phyloP scores from a whole-genome alignment of 805 yeast genomes.

The Cyberlindnera amylophila region DNA sequence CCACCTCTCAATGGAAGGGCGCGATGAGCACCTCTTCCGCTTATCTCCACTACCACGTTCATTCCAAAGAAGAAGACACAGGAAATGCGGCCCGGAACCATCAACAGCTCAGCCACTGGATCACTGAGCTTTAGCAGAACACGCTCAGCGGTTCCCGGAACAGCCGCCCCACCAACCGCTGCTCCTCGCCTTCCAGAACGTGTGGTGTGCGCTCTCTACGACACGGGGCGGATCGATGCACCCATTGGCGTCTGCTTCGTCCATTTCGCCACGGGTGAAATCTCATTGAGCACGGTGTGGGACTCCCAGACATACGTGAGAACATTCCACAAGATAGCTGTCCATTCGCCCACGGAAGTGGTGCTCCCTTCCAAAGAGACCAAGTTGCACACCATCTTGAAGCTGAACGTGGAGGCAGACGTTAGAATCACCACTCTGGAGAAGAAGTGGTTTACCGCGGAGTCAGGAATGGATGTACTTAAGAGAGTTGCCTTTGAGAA shows the following conservation, averaged over 20 bases:
- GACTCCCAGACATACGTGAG: conserved; percentile 46
- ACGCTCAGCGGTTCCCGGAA: neutral
- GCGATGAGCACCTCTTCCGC: neutral
- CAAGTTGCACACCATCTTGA: conserved; percentile 35
- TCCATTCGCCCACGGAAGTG: conserved; percentile 34
- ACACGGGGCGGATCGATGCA: conserved; percentile 24
- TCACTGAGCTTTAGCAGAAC: neutral
- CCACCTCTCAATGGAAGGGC: no score
- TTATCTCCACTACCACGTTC: neutral
- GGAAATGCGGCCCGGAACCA: no score
- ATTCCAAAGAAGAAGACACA: neutral
- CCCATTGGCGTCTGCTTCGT: conserved; percentile 40
- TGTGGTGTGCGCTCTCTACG: conserved; percentile 29
- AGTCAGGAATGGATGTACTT: conserved; percentile 26
- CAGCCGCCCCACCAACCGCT: conserved; percentile 7
- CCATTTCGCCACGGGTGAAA: conserved; percentile 33
- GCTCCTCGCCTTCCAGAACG: conserved; percentile 17
- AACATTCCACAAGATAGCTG: conserved; percentile 38
- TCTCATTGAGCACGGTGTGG: conserved; percentile 34
- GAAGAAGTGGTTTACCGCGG: conserved; percentile 25
- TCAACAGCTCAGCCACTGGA: neutral
- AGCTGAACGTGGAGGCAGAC: conserved; percentile 28
- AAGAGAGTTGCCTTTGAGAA: conserved; percentile 17
- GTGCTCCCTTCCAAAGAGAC: conserved; percentile 31
- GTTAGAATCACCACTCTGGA: conserved; percentile 27